A percentile compares a stretch with the other conserved stretches of the same genome.
phyloP scores from a whole-genome alignment of 2,329 filamentous ascomycete species.

The Xylaria sp. region DNA sequence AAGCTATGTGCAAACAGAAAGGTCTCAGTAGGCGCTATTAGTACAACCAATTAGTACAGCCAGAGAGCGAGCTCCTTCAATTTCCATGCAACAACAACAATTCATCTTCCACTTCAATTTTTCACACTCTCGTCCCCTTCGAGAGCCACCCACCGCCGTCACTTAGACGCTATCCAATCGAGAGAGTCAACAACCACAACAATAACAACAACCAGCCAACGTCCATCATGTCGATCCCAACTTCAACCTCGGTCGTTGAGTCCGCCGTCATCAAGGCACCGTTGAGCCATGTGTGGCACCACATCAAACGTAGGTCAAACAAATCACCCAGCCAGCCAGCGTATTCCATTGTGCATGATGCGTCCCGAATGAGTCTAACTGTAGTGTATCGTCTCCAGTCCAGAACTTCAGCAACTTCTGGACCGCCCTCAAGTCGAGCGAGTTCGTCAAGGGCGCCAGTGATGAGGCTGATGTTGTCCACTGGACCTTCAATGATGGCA shows the following conservation, averaged over 20 bases:
- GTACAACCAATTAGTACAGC: not conserved
- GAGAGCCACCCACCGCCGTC: not conserved
- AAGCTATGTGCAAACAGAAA: constrained; percentile 6
- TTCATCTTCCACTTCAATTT: not conserved
- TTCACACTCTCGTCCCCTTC: constrained; percentile 4
- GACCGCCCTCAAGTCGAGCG: constrained; percentile 68
- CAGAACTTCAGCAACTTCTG: constrained; percentile 75
- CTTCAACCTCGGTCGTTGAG: constrained; percentile 73
- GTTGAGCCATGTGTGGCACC: constrained; percentile 75
- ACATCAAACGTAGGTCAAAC: constrained; percentile 67
- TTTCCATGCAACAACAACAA: not conserved
- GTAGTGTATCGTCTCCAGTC: constrained; percentile 48
- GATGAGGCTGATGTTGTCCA: constrained; percentile 74
- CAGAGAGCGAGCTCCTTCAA: constrained; percentile 1
- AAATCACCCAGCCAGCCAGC: not conserved
- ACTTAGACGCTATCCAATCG: not conserved
- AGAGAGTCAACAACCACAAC: constrained; percentile 2
- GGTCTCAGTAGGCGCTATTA: not conserved
- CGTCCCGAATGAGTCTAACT: not conserved
- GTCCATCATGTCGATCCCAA: constrained; percentile 64
- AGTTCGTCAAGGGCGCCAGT: constrained; percentile 70
- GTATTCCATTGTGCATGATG: not conserved
- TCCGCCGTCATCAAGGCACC: constrained; percentile 74
- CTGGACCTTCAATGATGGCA: constrained; percentile 78
- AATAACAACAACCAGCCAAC: not conserved